phyloP scores from a whole-genome alignment of 1,284 basidiomycete genomes.

The Cryptococcus sp. region DNA sequence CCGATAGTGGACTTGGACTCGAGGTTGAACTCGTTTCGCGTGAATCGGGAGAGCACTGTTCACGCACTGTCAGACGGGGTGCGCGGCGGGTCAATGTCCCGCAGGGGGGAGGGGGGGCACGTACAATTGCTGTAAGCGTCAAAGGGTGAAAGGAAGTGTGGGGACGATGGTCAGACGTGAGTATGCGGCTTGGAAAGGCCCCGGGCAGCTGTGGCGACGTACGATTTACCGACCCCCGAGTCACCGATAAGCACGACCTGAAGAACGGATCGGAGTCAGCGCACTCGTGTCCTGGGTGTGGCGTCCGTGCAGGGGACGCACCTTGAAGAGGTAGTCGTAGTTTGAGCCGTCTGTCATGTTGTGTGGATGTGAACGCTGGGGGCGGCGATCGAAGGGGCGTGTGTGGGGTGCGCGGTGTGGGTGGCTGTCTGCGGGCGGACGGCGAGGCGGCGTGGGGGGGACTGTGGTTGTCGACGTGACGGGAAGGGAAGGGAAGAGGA shows the following conservation, averaged over 20 bases:
- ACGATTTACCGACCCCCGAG: constrained; percentile 96
- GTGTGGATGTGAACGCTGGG: constrained; percentile 1
- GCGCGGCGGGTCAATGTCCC: too few species aligned
- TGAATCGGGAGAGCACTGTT: constrained; percentile 77
- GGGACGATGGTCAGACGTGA: background rate
- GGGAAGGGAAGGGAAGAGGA: background rate
- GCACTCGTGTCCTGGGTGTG: background rate
- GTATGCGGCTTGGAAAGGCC: background rate
- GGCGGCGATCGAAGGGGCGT: background rate
- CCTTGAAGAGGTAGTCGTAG: constrained; percentile 97
- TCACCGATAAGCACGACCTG: constrained; percentile 99
- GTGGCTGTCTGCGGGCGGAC: too few species aligned
- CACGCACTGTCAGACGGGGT: background rate
- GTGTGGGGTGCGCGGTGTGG: too few species aligned
- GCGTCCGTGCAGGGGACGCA: constrained; percentile 47
- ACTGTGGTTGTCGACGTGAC: background rate
- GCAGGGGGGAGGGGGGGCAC: constrained; percentile 18
- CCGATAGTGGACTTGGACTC: constrained; percentile 99
- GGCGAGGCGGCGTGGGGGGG: background rate
- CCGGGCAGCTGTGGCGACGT: constrained; percentile 24
- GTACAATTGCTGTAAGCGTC: constrained; percentile 50
- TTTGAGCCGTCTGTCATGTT: constrained; percentile 80
- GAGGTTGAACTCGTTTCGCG: constrained; percentile 97
- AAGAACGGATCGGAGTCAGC: constrained; percentile 5
- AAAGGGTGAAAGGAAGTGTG: background rate